A percentile compares a stretch with the other conserved stretches of the same genome.
phyloP scores from a whole-genome alignment of 495 filamentous ascomycete genomes.

The Xylaria sp. region DNA sequence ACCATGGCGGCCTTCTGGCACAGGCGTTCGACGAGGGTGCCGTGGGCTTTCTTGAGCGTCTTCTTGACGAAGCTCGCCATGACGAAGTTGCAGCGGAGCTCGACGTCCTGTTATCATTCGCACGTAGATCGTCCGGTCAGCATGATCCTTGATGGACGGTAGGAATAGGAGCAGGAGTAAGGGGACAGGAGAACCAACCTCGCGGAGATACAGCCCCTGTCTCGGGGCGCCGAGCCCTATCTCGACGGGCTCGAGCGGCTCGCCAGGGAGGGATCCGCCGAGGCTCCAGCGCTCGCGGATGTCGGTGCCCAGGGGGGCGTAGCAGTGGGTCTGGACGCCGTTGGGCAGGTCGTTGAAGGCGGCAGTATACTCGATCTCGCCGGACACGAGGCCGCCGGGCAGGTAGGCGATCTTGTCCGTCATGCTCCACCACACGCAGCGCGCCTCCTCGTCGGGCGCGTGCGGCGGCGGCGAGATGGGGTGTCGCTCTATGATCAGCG shows the following conservation, averaged over 20 bases:
- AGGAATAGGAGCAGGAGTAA: not conserved
- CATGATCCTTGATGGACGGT: conserved; percentile 3
- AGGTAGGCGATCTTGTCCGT: conserved; percentile 77
- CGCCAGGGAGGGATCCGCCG: conserved; percentile 68
- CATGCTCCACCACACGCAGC: conserved; percentile 74
- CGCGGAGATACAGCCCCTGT: conserved; percentile 73
- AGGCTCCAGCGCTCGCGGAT: conserved; percentile 73
- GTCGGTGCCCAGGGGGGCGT: conserved; percentile 70
- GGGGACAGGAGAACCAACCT: conserved; percentile 45
- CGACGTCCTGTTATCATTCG: conserved; percentile 63
- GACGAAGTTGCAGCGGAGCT: conserved; percentile 77
- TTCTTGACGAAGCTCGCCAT: conserved; percentile 76
- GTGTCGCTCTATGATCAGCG: conserved; percentile 73
- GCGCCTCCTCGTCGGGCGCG: conserved; percentile 68
- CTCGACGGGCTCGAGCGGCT: conserved; percentile 64
- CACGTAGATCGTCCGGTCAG: not conserved
- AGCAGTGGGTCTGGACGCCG: conserved; percentile 77
- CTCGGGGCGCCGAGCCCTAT: conserved; percentile 65
- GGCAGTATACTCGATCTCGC: conserved; percentile 75
- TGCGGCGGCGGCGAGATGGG: conserved; percentile 67
- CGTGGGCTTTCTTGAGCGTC: conserved; percentile 74
- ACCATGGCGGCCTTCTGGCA: conserved; percentile 55
- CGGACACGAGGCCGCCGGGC: conserved; percentile 66
- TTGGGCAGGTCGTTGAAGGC: conserved; percentile 73
- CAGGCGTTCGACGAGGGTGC: conserved; percentile 68